Evolutionary conservation across 331 rosid genomes (phyloP).

Genomic region (Erythrophleum ivorense): DNA sequence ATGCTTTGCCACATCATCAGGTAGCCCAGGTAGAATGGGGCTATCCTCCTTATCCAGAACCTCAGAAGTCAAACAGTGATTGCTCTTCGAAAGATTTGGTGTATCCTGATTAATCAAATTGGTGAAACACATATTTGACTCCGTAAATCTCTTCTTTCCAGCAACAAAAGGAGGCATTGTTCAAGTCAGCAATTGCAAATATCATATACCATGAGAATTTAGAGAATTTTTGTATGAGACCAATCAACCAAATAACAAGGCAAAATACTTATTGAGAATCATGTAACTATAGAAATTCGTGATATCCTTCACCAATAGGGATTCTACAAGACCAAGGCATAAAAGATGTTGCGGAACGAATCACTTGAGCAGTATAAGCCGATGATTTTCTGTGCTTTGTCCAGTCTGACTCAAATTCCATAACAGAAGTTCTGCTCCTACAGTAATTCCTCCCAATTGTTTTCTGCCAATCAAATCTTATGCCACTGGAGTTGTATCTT

Average conservation of each 20-base stretch:
- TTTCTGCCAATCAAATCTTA: slow-evolving; percentile 44
- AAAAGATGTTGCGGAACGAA: slow-evolving; percentile 78
- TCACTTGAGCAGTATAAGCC: slow-evolving; percentile 70
- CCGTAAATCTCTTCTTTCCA: slow-evolving; percentile 65
- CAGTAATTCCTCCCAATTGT: slow-evolving; percentile 39
- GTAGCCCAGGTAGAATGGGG: slow-evolving; percentile 77
- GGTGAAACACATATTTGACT: slow-evolving; percentile 66
- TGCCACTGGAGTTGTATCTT: slow-evolving; percentile 43
- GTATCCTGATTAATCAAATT: slow-evolving; percentile 50
- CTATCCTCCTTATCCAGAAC: slow-evolving; percentile 45
- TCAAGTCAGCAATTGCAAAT: slow-evolving; percentile 41
- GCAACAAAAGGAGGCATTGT: slow-evolving; percentile 65
- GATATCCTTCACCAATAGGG: slow-evolving; percentile 82
- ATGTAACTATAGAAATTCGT: slow-evolving; percentile 62
- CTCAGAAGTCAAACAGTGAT: slow-evolving; percentile 43
- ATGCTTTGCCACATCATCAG: slow-evolving; percentile 87
- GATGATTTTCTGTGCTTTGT: slow-evolving; percentile 70
- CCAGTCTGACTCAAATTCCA: slow-evolving; percentile 89
- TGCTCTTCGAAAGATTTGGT: slow-evolving; percentile 48
- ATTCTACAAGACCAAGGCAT: slow-evolving; percentile 94
- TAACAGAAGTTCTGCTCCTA: slow-evolving; percentile 63
- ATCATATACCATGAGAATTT: slow-evolving; percentile 38
- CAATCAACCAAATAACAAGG: slow-evolving; percentile 36
- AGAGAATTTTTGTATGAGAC: slow-evolving; percentile 40
- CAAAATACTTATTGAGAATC: slow-evolving; percentile 20